Evolutionary conservation across 495 filamentous ascomycete genomes (phyloP), one percentile per base, ranked within the genome.

Genomic region (Peziza echinospora): DNA sequence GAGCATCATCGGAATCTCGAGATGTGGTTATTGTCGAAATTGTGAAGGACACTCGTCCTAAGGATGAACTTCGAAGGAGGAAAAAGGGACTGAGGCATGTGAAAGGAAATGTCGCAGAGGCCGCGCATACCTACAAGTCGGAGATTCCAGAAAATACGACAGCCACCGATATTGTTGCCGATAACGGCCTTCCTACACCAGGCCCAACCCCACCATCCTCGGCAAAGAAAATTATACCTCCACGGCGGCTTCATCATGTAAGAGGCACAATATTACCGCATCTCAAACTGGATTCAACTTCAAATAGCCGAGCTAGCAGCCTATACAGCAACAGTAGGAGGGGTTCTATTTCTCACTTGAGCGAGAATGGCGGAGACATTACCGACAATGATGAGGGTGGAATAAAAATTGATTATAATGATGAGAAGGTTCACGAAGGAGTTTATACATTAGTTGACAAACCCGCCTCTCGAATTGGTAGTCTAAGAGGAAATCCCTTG

Each of bases 111-210:
- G 24, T 50, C 30, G 41, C 39, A 34, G 34, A 19, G 46, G 42
- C 51, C 52, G 51, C 50, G 51, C 48, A 49, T 47, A 47, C 46
- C 26, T 44, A 52, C 44, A 54, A 50, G 48, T 25, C 53, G 45
- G 51, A 10, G 41, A 46, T 41, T 8, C 7, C 8, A 10, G 24
- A n/a, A 19, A 21, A 34, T 6, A 13, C 26, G n/a, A 21, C 1
- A n/a, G 4, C n/a, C 25, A 19, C 26, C 6, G 21, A 19, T 13
- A 21, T 9, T 28, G 53, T 48, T 5, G 24, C 42, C n/a, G 46
- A 47, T 10, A 45, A 53, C 11, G 46, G 53, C 22, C 55, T 56
- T 26, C 48, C 54, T n/a, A 55, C 53, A 22, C 53, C 53, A 24
- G 54, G 53, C 52, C 52, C 53, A 23, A 55, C 53, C 2, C 53